Conservation (phyloP, 2,329 filamentous ascomycete genomes). For the Chaetomiaceae sp. region DNA sequence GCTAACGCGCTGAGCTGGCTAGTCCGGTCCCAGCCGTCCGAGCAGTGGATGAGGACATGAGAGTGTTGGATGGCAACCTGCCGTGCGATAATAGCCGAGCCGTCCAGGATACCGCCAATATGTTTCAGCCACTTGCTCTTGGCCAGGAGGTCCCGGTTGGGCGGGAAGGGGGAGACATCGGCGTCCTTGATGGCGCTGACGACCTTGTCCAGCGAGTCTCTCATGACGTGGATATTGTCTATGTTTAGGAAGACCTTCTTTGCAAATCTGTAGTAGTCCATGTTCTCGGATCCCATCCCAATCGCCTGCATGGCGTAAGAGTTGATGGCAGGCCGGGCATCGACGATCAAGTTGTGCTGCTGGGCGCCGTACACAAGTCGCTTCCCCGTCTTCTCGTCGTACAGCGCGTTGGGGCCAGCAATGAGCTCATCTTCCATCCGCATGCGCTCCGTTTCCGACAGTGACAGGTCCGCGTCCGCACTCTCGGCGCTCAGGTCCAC, state of each 20-base stretch:
- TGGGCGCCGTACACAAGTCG: slow-evolving; percentile 82
- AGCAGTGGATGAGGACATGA: slow-evolving; percentile 94
- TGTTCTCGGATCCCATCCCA: slow-evolving; percentile 92
- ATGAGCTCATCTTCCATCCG: slow-evolving; percentile 65
- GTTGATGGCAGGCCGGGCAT: slow-evolving; percentile 90
- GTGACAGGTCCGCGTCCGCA: slow-evolving; percentile 42
- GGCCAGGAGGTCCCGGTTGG: slow-evolving; percentile 72
- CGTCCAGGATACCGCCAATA: slow-evolving; percentile 77
- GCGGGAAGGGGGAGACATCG: slow-evolving; percentile 76
- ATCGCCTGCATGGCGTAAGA: slow-evolving; percentile 91
- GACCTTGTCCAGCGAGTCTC: slow-evolving; percentile 80
- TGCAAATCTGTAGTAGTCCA: slow-evolving; percentile 93
- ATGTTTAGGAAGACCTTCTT: slow-evolving; percentile 91
- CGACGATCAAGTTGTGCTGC: slow-evolving; percentile 89
- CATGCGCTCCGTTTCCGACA: slow-evolving; percentile 58
- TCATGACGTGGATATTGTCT: slow-evolving; percentile 98
- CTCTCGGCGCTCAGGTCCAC: slow-evolving; percentile 39
- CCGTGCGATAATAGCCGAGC: slow-evolving; percentile 75
- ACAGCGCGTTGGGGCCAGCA: slow-evolving; percentile 43
- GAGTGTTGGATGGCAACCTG: slow-evolving; percentile 90
- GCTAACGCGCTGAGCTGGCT: slow-evolving; percentile 88
- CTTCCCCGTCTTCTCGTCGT: slow-evolving; percentile 56
- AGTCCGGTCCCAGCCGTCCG: slow-evolving; percentile 96
- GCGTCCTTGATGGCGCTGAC: slow-evolving; percentile 89
- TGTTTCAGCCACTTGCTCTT: slow-evolving; percentile 92